A percentile compares a stretch with the other conserved stretches of the same genome.
These are phyloP conservation scores for Oxytropis ochrocephala DNA, from an alignment of 306 rosid species.

Conservation along the genomic window DNA sequence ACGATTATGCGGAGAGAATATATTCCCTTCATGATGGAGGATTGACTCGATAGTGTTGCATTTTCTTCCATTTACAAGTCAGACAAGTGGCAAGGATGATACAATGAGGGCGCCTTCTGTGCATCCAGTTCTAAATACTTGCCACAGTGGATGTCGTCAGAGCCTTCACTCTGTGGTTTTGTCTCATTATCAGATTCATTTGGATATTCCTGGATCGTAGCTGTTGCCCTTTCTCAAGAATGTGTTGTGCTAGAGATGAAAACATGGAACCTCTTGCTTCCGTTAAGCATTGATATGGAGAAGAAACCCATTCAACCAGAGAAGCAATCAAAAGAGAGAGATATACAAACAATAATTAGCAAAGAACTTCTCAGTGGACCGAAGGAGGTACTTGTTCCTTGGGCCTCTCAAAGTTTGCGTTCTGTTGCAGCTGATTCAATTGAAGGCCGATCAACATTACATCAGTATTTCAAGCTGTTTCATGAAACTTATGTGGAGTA, in stretches of 20 bases:
- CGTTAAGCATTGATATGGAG: conserved; percentile 53
- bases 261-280: conserved; percentile 70
- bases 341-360: conserved; percentile 57
- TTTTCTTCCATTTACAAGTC: conserved; percentile 94
- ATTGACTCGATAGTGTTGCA: conserved; percentile 91
- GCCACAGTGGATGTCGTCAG: conserved; percentile 65
- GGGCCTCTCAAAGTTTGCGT: conserved; percentile 62
- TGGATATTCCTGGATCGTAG: conserved; percentile 94
- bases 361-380: conserved; percentile 86
- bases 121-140: conserved; percentile 78
- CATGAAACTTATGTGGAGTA: conserved; percentile 92
- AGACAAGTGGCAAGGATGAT: conserved; percentile 62
- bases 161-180: conserved; percentile 66
- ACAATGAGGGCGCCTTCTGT: conserved; percentile 83
- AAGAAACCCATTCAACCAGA: conserved; percentile 24
- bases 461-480: conserved; percentile 90
- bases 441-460: conserved; percentile 85
- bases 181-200: conserved; percentile 88
- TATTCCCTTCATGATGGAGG: conserved; percentile 79
- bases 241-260: conserved; percentile 85
- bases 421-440: conserved; percentile 85
- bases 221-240: conserved; percentile 60
- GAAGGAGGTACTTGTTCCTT: conserved; percentile 73
- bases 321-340: conserved; percentile 47
- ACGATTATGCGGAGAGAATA: conserved; percentile 80